Percentiles rank a stretch among this genome's conserved stretches.
Evolutionary conservation across 768 basidiomycete species (phyloP).

Genomic region (Amanita molliuscula): DNA sequence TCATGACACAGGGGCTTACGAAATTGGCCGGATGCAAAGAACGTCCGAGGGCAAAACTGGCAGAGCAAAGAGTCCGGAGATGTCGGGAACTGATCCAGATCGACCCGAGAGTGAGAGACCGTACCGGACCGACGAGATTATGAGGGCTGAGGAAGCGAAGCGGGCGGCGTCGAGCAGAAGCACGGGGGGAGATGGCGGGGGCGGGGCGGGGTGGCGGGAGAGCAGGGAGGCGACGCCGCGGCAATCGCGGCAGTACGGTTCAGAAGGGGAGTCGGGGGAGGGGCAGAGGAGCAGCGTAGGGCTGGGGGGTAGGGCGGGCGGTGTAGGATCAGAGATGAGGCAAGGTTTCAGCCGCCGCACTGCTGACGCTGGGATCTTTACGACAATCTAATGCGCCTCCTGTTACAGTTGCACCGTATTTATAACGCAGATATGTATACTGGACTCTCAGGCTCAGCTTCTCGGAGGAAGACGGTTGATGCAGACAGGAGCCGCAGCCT

Average conservation of each 20-base stretch:
- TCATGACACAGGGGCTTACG: constrained; percentile 20
- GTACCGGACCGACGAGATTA: constrained; percentile 32
- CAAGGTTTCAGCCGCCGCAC: constrained; percentile 1
- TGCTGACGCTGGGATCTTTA: neutral
- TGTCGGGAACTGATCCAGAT: neutral
- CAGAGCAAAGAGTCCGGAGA: neutral
- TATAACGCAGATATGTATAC: neutral
- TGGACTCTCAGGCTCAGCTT: too few species aligned
- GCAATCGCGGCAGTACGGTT: neutral
- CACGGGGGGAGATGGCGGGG: neutral
- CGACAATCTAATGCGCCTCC: too few species aligned
- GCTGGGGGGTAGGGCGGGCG: constrained; percentile 32
- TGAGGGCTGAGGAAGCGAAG: constrained; percentile 22
- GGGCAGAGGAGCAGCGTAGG: constrained; percentile 13
- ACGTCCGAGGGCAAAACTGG: constrained; percentile 5
- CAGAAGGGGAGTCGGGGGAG: constrained; percentile 19
- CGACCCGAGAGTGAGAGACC: constrained; percentile 28
- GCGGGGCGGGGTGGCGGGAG: neutral
- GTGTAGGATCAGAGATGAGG: constrained; percentile 20
- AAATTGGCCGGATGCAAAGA: constrained; percentile 24
- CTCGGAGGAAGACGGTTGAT: neutral
- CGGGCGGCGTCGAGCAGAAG: constrained; percentile 3
- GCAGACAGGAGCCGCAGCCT: neutral
- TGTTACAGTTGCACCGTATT: neutral
- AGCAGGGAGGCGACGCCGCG: neutral